Conservation (phyloP, 2,329 filamentous ascomycete genomes). For the Fusarium liriodendri region DNA sequence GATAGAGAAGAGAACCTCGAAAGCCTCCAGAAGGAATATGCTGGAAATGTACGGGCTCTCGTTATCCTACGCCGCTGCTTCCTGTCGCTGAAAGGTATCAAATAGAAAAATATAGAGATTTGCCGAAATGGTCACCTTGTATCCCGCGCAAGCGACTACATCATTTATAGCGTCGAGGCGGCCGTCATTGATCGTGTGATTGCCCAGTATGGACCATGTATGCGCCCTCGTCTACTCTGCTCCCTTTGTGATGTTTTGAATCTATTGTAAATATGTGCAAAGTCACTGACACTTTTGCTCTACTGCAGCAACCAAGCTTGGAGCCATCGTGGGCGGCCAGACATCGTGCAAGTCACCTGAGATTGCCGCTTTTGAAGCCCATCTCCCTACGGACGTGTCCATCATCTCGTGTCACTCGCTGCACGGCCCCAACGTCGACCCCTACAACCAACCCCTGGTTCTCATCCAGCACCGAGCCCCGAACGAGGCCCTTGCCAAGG, state of each 20-base stretch:
- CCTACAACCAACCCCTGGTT: constrained; percentile 89
- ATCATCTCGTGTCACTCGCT: constrained; percentile 97
- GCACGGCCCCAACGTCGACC: constrained; percentile 91
- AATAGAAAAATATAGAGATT: constrained; percentile 83
- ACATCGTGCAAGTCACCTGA: constrained; percentile 99
- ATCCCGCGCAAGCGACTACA: constrained; percentile 96
- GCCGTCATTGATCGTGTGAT: constrained; percentile 90
- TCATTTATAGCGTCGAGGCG: constrained; percentile 98
- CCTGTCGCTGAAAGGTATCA: constrained; percentile 61
- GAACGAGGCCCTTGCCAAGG: constrained; percentile 78
- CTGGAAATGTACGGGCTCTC: constrained; percentile 77
- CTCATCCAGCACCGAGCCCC: constrained; percentile 93
- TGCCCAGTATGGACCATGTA: constrained; percentile 92
- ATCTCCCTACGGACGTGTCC: constrained; percentile 88
- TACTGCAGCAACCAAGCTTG: constrained; percentile 84
- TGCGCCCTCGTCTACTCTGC: constrained; percentile 30
- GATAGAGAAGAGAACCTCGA: constrained; percentile 92
- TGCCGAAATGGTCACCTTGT: constrained; percentile 95
- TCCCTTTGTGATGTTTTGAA: constrained; percentile 22
- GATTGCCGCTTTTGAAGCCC: constrained; percentile 89
- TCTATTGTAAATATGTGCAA: not conserved
- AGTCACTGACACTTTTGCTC: constrained; percentile 17
- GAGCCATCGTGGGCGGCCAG: constrained; percentile 95
- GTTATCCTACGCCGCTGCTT: constrained; percentile 36
- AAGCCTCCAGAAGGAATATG: constrained; percentile 82